phyloP scores from a whole-genome alignment of 441 rosid genomes.

The Adansonia rubrostipa region DNA sequence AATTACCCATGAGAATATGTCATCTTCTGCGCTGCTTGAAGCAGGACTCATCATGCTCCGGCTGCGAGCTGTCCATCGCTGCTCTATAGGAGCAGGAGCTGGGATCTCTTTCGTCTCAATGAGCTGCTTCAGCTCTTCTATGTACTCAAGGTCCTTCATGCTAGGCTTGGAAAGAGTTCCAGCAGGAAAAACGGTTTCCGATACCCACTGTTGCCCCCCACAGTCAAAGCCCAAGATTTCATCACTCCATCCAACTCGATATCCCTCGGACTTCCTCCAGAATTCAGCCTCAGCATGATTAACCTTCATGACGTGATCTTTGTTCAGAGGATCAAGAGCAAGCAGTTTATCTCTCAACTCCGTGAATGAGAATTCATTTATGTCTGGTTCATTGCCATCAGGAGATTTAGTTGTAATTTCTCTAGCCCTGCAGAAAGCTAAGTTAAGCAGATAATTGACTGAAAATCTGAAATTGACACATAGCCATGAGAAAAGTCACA shows the following conservation, averaged over 20 bases:
- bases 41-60: constrained; percentile 90
- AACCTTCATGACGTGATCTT: constrained; percentile 71
- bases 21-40: constrained; percentile 72
- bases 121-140: constrained; percentile 77
- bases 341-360: constrained; percentile 90
- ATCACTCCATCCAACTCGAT: constrained; percentile 96
- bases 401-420: constrained; percentile 49
- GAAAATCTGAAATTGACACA: constrained; percentile 20
- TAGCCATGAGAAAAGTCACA: background rate
- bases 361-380: constrained; percentile 74
- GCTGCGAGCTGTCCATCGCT: constrained; percentile 91
- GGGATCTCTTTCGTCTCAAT: constrained; percentile 81
- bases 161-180: constrained; percentile 87
- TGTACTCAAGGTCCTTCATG: constrained; percentile 91
- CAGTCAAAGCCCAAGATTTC: constrained; percentile 96
- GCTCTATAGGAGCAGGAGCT: constrained; percentile 93
- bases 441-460: constrained; percentile 29
- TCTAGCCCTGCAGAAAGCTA: constrained; percentile 55
- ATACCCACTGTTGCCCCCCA: constrained; percentile 99
- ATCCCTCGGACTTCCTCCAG: constrained; percentile 97
- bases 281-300: constrained; percentile 92
- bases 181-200: constrained; percentile 93
- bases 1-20: constrained; percentile 89
- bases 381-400: constrained; percentile 52
- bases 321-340: constrained; percentile 91